Percentiles rank a stretch among this genome's conserved stretches.
Evolutionary conservation across 208 protist species (phyloP).

Genomic region (Crithidia sp.): DNA sequence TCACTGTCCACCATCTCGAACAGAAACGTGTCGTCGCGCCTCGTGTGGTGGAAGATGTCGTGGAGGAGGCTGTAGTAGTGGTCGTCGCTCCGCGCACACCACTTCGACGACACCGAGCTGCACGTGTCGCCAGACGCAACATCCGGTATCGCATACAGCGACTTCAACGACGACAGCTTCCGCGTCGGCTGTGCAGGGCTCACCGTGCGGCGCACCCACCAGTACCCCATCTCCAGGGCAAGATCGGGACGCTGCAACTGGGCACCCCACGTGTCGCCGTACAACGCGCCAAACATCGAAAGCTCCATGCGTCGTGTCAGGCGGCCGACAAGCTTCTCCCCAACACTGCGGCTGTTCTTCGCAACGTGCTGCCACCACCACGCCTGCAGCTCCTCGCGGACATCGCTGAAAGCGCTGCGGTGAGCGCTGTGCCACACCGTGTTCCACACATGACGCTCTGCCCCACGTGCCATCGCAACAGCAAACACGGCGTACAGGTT

Average conservation of each 20-base stretch:
- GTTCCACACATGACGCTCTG: slow-evolving; percentile 27
- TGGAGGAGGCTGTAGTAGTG: slow-evolving; percentile 25
- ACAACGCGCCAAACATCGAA: slow-evolving; percentile 16
- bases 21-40: slow-evolving; percentile 13
- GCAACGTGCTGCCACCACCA: slow-evolving; percentile 15
- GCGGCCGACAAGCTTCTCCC: background rate
- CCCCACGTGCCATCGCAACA: slow-evolving; percentile 23
- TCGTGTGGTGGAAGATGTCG: slow-evolving; percentile 25
- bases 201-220: slow-evolving; percentile 19
- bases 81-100: slow-evolving; percentile 17
- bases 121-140: slow-evolving; percentile 9
- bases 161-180: slow-evolving; percentile 5
- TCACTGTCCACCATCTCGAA: slow-evolving; percentile 28
- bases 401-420: slow-evolving; percentile 1
- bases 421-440: slow-evolving; percentile 5
- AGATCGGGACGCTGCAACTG: slow-evolving; percentile 24
- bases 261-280: slow-evolving; percentile 18
- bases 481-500: slow-evolving; percentile 31
- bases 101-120: slow-evolving; percentile 1
- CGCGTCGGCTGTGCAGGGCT: slow-evolving; percentile 1
- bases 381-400: slow-evolving; percentile 6
- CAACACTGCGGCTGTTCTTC: background rate
- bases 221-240: slow-evolving; percentile 21
- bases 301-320: background rate
- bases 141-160: slow-evolving; percentile 21